Evolutionary conservation across 805 yeast genomes (phyloP).

Genomic region (Zygoascus flipseniorum): DNA sequence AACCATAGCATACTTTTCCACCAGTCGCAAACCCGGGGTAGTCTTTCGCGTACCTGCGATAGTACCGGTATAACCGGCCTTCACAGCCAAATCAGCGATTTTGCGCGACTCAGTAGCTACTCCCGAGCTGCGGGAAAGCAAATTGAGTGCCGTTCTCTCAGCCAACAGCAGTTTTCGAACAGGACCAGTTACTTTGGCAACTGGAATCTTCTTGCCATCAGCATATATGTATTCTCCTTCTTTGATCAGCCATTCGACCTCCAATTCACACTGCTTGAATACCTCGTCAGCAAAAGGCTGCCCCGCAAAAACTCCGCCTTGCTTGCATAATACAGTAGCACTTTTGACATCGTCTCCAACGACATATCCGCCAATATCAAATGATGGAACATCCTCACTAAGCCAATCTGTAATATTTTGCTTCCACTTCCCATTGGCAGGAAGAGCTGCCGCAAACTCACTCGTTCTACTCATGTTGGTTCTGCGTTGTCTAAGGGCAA

Average conservation of each 20-base stretch:
- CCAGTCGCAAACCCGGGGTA: slow-evolving; percentile 85
- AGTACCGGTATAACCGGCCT: slow-evolving; percentile 64
- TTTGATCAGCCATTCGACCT: slow-evolving; percentile 59
- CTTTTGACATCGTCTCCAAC: slow-evolving; percentile 70
- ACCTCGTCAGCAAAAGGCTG: slow-evolving; percentile 86
- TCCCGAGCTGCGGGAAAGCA: slow-evolving; percentile 78
- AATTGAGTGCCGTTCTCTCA: slow-evolving; percentile 78
- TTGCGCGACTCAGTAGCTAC: slow-evolving; percentile 67
- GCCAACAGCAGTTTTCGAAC: slow-evolving; percentile 72
- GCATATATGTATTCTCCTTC: slow-evolving; percentile 56
- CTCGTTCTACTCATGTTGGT: neutral
- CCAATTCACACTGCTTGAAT: slow-evolving; percentile 61
- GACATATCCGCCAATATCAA: slow-evolving; percentile 90
- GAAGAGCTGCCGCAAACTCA: slow-evolving; percentile 37
- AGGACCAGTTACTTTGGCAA: slow-evolving; percentile 73
- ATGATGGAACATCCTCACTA: slow-evolving; percentile 84
- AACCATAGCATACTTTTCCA: slow-evolving; percentile 90
- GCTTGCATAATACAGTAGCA: slow-evolving; percentile 77
- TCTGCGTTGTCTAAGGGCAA: too few species aligned
- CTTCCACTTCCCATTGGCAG: slow-evolving; percentile 75
- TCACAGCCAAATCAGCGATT: slow-evolving; percentile 53
- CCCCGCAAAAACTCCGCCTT: slow-evolving; percentile 72
- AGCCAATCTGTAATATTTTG: slow-evolving; percentile 66
- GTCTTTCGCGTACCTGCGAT: slow-evolving; percentile 96
- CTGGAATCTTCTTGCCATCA: slow-evolving; percentile 48